Base-by-base conservation (phyloP, 495 filamentous ascomycete species). In the Talaromyces proteolyticus region DNA sequence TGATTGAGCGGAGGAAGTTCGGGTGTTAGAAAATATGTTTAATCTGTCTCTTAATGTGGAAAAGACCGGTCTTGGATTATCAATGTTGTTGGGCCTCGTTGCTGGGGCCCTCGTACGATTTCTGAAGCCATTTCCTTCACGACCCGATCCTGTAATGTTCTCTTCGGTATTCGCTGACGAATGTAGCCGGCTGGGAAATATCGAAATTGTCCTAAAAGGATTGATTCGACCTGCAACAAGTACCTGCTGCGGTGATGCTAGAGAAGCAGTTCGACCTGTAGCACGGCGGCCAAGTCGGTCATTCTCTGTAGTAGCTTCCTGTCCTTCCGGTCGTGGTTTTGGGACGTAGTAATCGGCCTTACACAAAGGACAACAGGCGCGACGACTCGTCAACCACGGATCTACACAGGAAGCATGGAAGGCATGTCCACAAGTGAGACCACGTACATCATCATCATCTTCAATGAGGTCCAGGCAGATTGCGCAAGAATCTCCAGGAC, bases 291-390 rank as follows among this genome's bases (percentile, higher is more conserved):
- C 51, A 43, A 56, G 12, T 34, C 66, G 62, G 41, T 66, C 69
- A 37, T 50, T 48, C 17, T 63, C 62, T 20, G 59, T 19, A 6
- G 57, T 19, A 6, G 59, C 54, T 29, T 60, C 66, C 54, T 72
- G 75, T 14, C 66, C 74, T 51, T 84, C 80, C 29, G 76, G 61
- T 18, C 87, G 86, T 17, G 88, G 87, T 61, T 95, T 95, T 0
- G 91, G 90, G 29, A 88, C 81, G 64, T 94, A 97, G 66, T 96
- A 98, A 55, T 96, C 91, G 11, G 89, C 85, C 70, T 99, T 99
- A 74, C 93, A 97, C 40, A 97, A 80, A 44, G 94, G 94, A 65
- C 94, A 99, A 66, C 93, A 95, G 11, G 93, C 94, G 52, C 91
- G 82, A 53, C 93, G 77, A 57, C 82, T 88, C 1, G 93, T 98